Percentiles rank a stretch among this genome's conserved stretches.
Conservation (phyloP, 805 yeast species). For the Saturnispora dispora region DNA sequence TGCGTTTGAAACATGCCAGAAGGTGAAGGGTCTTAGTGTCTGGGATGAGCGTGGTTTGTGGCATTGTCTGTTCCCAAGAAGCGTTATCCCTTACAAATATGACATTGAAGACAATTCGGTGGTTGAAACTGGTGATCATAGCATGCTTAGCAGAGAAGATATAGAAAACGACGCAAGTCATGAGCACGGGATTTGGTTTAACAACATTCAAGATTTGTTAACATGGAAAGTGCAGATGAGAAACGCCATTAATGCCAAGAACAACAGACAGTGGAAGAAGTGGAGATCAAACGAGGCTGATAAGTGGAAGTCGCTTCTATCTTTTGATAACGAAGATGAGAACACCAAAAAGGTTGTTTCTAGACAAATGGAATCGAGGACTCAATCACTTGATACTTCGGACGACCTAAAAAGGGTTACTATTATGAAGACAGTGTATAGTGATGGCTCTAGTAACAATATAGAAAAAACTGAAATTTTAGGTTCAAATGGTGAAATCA, state of each 20-base stretch:
- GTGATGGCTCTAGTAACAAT: conserved; percentile 8
- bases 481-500: conserved; percentile 10
- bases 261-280: conserved; percentile 20
- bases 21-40: conserved; percentile 56
- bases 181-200: conserved; percentile 54
- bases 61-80: conserved; percentile 79
- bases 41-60: conserved; percentile 84
- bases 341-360: conserved; percentile 26
- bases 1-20: conserved; percentile 55
- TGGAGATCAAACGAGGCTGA: conserved; percentile 19
- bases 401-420: conserved; percentile 34
- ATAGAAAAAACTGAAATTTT: conserved; percentile 9
- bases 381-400: conserved; percentile 29
- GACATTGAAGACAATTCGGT: neutral
- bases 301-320: conserved; percentile 18
- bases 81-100: conserved; percentile 20
- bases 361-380: conserved; percentile 29
- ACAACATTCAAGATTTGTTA: conserved; percentile 53
- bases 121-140: conserved; percentile 13
- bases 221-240: conserved; percentile 58
- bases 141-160: conserved; percentile 47
- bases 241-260: conserved; percentile 33
- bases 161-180: conserved; percentile 33
- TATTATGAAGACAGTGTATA: conserved; percentile 2
- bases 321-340: conserved; percentile 4